Evolutionary conservation across 169 alveolate species (phyloP).

Genomic region (Cardiosporidium cionae): DNA sequence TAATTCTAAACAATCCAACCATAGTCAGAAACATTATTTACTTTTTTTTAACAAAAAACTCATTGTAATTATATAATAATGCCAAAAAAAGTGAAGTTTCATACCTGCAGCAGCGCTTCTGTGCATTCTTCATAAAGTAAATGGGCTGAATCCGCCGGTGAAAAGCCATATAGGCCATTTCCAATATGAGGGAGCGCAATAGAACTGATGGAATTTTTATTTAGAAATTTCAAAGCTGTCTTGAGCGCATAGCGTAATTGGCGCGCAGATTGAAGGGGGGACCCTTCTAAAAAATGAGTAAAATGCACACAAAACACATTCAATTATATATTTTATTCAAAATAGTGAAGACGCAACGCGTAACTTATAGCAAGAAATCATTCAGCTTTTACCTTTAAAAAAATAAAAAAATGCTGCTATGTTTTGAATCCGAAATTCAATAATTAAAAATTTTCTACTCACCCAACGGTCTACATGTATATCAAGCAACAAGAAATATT

Average conservation of each 20-base stretch:
- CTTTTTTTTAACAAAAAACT: too few relatives aligned
- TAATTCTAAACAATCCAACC: too few relatives aligned
- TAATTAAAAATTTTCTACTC: neutral
- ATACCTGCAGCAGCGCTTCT: slow-evolving; percentile 13
- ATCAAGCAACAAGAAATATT: neutral
- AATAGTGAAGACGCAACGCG: neutral
- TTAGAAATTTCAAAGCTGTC: neutral
- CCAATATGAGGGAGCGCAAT: slow-evolving; percentile 10
- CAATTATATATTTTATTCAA: neutral
- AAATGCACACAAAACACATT: neutral
- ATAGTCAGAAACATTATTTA: too few relatives aligned
- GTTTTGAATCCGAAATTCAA: neutral
- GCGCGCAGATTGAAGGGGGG: slow-evolving; percentile 20
- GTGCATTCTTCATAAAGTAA: slow-evolving; percentile 2
- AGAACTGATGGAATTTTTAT: neutral
- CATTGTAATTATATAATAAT: neutral
- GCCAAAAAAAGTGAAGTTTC: neutral
- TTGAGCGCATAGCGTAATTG: slow-evolving; percentile 3
- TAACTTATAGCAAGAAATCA: neutral
- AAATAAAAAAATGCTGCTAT: neutral
- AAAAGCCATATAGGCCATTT: slow-evolving; percentile 18
- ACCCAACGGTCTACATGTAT: neutral
- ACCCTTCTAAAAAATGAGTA: slow-evolving; percentile 7
- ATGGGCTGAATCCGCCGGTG: slow-evolving; percentile 6
- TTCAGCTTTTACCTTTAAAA: neutral